Evolutionary conservation across 176 grass and related monocot species (phyloP).

Genomic region (Secale cereale): DNA sequence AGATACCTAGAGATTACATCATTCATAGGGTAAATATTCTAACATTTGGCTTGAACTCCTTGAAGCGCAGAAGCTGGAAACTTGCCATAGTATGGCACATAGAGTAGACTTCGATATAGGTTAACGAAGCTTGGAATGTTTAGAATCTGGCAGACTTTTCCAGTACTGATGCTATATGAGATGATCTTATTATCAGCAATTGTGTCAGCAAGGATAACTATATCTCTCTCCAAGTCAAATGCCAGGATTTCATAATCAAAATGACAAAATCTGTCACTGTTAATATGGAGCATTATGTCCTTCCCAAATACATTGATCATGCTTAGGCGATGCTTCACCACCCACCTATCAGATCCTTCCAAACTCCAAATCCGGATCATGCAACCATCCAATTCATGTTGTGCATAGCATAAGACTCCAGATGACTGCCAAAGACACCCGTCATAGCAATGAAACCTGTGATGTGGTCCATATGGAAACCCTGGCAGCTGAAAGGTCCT

Average conservation of each 20-base stretch:
- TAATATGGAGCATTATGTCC: too few relatives aligned
- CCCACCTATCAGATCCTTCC: not conserved
- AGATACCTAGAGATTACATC: not conserved
- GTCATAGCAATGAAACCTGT: not conserved
- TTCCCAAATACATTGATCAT: too few relatives aligned
- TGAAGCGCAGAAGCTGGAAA: not conserved
- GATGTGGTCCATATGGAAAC: not conserved
- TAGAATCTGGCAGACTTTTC: not conserved
- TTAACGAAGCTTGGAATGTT: not conserved
- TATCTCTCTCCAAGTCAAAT: too few relatives aligned
- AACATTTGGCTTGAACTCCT: not conserved
- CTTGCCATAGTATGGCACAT: not conserved
- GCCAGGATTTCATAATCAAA: too few relatives aligned
- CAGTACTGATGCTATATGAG: conserved; percentile 1
- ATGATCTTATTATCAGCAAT: not conserved
- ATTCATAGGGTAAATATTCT: not conserved
- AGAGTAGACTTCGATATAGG: not conserved
- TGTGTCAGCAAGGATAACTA: too few relatives aligned
- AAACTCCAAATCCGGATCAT: conserved; percentile 20
- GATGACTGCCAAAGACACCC: not conserved
- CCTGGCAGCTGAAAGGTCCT: not conserved
- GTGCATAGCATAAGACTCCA: conserved; percentile 12
- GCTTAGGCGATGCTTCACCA: too few relatives aligned
- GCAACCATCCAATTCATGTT: not conserved
- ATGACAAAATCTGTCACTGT: too few relatives aligned